A percentile compares a stretch with the other conserved stretches of the same genome.
phyloP scores from a whole-genome alignment of 306 rosid genomes.

The Inga oerstediana region DNA sequence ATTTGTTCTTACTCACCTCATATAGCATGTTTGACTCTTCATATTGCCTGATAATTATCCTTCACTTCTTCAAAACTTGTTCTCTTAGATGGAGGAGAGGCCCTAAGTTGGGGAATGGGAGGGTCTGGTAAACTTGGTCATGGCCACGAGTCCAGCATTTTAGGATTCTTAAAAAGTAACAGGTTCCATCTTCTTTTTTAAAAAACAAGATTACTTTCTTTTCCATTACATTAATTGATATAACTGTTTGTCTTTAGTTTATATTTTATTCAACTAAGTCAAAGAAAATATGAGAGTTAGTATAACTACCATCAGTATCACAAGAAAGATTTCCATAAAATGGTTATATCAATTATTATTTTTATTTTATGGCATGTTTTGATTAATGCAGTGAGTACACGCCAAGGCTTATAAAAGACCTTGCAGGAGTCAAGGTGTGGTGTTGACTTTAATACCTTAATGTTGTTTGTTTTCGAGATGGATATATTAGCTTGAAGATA shows the following conservation, averaged over 20 bases:
- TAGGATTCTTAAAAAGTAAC: slow-evolving; percentile 70
- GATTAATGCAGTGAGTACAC: slow-evolving; percentile 72
- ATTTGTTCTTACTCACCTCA: slow-evolving; percentile 1
- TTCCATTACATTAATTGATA: not conserved
- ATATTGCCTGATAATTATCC: slow-evolving; percentile 7
- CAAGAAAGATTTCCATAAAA: not conserved
- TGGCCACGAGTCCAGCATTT: slow-evolving; percentile 66
- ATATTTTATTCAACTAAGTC: not conserved
- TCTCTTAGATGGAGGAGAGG: slow-evolving; percentile 74
- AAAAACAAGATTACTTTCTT: not conserved
- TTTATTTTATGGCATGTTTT: slow-evolving; percentile 21
- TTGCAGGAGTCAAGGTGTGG: slow-evolving; percentile 84
- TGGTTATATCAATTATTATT: slow-evolving; percentile 10
- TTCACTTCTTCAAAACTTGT: slow-evolving; percentile 19
- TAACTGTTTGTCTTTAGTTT: not conserved
- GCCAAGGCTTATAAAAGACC: slow-evolving; percentile 92
- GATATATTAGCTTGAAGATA: slow-evolving; percentile 28
- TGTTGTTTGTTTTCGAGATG: slow-evolving; percentile 29
- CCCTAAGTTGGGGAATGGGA: slow-evolving; percentile 93
- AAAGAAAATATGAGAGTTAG: not conserved
- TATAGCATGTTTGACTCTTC: not conserved
- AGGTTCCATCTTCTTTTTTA: slow-evolving; percentile 45
- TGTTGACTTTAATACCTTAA: slow-evolving; percentile 33
- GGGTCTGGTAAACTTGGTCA: slow-evolving; percentile 94
- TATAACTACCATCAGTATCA: not conserved